Evolutionary conservation across 2,329 filamentous ascomycete genomes (phyloP).

Genomic region (Ascochyta lentis): DNA sequence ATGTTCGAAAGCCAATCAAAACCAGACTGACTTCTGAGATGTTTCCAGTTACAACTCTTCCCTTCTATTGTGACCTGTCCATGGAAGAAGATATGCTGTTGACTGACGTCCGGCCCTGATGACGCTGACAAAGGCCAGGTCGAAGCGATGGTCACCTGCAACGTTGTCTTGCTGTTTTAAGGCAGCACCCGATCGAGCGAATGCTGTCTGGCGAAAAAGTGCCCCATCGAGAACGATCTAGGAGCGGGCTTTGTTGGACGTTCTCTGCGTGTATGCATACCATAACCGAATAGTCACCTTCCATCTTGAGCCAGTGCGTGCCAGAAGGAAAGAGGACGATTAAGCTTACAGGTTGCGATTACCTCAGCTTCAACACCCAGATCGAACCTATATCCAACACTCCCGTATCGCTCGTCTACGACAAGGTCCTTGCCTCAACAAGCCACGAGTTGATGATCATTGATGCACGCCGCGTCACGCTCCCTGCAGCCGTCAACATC

Average conservation of each 20-base stretch:
- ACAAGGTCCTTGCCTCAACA: slow-evolving; percentile 1
- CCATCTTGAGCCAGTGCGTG: neutral
- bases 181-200: neutral
- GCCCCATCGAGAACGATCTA: neutral
- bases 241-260: neutral
- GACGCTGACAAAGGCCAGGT: neutral
- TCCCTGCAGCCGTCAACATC: neutral
- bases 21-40: too few relatives aligned
- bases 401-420: slow-evolving; percentile 4
- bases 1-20: too few relatives aligned
- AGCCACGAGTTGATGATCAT: neutral
- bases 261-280: neutral
- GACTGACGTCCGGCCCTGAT: too few relatives aligned
- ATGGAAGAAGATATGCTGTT: too few relatives aligned
- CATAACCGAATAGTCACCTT: neutral
- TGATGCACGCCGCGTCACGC: slow-evolving; percentile 4
- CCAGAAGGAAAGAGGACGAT: neutral
- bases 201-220: neutral
- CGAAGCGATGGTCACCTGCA: neutral
- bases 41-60: too few relatives aligned
- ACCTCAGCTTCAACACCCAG: slow-evolving; percentile 5
- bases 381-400: neutral
- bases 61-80: too few relatives aligned
- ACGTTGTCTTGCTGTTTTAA: neutral
- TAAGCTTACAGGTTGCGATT: neutral